These are phyloP conservation scores for Wilcoxina mikolae DNA, from an alignment of 495 filamentous ascomycete genomes.

Conservation along the genomic window DNA sequence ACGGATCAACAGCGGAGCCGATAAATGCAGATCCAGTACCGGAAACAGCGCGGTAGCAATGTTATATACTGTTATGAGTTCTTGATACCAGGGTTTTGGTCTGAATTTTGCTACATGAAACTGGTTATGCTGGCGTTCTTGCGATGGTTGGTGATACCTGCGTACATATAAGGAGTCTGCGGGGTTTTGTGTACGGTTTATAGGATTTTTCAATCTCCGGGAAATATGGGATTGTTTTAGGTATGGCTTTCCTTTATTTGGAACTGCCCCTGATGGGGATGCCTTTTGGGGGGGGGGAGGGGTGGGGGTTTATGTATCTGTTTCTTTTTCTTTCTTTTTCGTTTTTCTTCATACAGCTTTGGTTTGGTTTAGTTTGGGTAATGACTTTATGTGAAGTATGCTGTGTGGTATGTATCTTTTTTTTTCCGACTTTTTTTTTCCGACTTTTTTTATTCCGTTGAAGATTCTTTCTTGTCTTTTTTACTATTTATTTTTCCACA, in stretches of 20 bases:
- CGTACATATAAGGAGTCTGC: background rate
- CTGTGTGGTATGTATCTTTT: too few relatives aligned
- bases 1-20: background rate
- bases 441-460: too few relatives aligned
- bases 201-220: background rate
- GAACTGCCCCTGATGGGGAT: background rate
- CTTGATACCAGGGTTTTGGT: constrained; percentile 2
- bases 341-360: too few relatives aligned
- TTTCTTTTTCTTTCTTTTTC: background rate
- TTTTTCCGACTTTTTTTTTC: background rate
- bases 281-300: background rate
- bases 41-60: background rate
- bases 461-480: too few relatives aligned
- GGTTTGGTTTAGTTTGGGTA: background rate
- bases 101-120: background rate
- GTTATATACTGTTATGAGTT: background rate
- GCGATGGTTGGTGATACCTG: background rate
- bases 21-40: background rate
- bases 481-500: too few relatives aligned
- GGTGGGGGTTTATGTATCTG: background rate
- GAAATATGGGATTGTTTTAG: background rate
- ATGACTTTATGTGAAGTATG: background rate
- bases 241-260: background rate
- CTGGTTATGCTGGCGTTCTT: background rate
- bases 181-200: background rate